These are phyloP conservation scores for Didymosphaeria variabile DNA, from an alignment of 2,329 filamentous ascomycete genomes.

Conservation along the genomic window DNA sequence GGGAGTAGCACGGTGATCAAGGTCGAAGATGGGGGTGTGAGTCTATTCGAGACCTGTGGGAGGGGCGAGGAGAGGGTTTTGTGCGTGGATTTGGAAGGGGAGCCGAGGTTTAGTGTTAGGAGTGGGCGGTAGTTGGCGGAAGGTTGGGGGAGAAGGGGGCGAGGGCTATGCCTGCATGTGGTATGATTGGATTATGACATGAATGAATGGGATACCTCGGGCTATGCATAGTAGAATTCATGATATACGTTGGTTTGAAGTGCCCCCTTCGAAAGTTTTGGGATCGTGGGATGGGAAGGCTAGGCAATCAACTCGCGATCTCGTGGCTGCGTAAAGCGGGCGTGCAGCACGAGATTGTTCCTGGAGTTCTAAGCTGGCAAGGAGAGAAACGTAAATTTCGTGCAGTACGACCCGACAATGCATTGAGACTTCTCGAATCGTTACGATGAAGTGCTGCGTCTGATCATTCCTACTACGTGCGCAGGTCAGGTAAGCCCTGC, in stretches of 20 bases:
- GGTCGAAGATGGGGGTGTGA: constrained; percentile 71
- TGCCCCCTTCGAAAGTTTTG: neutral
- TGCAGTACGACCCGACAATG: too few species aligned
- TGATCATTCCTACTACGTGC: too few species aligned
- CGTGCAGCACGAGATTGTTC: too few species aligned
- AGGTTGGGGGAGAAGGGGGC: neutral
- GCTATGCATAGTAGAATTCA: neutral
- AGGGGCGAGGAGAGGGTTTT: constrained; percentile 75
- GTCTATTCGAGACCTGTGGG: constrained; percentile 74
- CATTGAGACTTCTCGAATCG: too few species aligned
- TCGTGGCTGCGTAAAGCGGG: too few species aligned
- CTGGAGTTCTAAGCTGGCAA: too few species aligned
- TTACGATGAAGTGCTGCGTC: too few species aligned
- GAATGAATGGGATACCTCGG: constrained; percentile 3
- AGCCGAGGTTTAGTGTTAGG: constrained; percentile 47
- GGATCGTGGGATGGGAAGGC: too few species aligned
- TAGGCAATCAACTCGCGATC: too few species aligned
- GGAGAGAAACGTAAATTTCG: too few species aligned
- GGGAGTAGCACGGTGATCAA: constrained; percentile 77
- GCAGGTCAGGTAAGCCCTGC: too few species aligned
- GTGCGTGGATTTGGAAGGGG: constrained; percentile 69
- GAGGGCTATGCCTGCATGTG: neutral
- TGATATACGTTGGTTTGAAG: neutral
- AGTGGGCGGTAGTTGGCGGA: constrained; percentile 29
- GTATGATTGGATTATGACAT: neutral